These are phyloP conservation scores for Thalassiosira exigua DNA, from an alignment of 352 stramenopile species.

Conservation along the genomic window DNA sequence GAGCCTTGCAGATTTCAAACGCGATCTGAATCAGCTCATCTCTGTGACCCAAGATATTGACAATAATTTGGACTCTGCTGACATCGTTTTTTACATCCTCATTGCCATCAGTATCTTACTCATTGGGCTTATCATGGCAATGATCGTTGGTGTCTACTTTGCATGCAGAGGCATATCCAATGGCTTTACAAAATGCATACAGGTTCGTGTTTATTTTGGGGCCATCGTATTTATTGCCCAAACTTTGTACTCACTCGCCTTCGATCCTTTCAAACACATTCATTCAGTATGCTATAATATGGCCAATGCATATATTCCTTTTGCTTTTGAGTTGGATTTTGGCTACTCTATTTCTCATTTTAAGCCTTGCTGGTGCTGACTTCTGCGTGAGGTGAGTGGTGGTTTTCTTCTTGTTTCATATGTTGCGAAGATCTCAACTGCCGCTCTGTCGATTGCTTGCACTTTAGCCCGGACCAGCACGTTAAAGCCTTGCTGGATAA, in stretches of 20 bases:
- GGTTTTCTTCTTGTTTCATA: not conserved
- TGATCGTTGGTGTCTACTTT: slow-evolving; percentile 37
- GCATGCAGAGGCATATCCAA: slow-evolving; percentile 25
- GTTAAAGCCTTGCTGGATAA: slow-evolving; percentile 20
- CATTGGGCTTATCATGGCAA: slow-evolving; percentile 28
- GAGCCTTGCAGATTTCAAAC: slow-evolving; percentile 8
- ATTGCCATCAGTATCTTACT: slow-evolving; percentile 37
- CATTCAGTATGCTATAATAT: slow-evolving; percentile 52
- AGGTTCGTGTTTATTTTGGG: not conserved
- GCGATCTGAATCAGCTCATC: slow-evolving; percentile 25
- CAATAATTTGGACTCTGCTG: slow-evolving; percentile 2
- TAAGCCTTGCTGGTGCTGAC: slow-evolving; percentile 43
- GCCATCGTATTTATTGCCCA: not conserved
- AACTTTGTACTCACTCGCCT: no score
- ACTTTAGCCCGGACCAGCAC: slow-evolving; percentile 25
- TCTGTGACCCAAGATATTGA: slow-evolving; percentile 2
- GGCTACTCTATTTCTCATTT: slow-evolving; percentile 45
- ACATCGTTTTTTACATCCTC: slow-evolving; percentile 19
- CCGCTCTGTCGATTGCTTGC: no score
- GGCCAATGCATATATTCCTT: slow-evolving; percentile 48
- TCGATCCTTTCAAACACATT: no score
- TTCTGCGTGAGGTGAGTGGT: slow-evolving; percentile 42
- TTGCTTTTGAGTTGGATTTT: slow-evolving; percentile 51
- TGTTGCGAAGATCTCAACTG: no score
- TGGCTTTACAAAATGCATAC: slow-evolving; percentile 40